Base-by-base conservation (phyloP, 225 moss, liverwort and hornwort species). In the Marchantia polymorpha region DNA sequence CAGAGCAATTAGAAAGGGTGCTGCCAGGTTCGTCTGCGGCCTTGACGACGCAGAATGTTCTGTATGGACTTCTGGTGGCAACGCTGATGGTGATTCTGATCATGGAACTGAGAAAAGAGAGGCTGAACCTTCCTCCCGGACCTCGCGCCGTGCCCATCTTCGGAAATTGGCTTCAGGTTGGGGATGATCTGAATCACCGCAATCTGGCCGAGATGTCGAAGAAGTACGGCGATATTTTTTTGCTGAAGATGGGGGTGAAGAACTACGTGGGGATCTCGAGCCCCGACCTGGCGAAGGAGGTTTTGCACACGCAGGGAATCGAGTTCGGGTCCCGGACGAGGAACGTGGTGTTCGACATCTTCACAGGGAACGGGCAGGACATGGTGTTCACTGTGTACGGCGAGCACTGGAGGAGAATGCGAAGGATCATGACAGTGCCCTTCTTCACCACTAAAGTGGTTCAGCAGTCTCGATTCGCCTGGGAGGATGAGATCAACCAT, bases 161-260 rank as follows among this genome's bases (percentile, higher is more conserved):
- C 5, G 88, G 88, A 64, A 88, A 82, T 79, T 92, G 91, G 91
- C 71, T 89, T 47, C 89, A 91, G 86, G 88, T 91, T 4, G 90
- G 90, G 64, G 85, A 91, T 31, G 91, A 91, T 75, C 72, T 92
- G 72, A 92, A 92, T 80, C 88, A 90, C 61, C 72, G 83, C 12
- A 92, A 89, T 70, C 58, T 92, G 64, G 80, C 90, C 2, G 88
- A 86, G 3, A 65, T 87, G 84, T 52, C 89, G 7, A 80, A 87
- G 64, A 83, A 64, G 20, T 89, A 90, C 81, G 88, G 88, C 10
- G 86, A 89, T 29, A 53, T 89, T 1, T 84, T 73, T 55, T 10
- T 86, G 59, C 14, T 89, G 64, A 82, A 53, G 49, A 89, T 88
- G 86, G 88, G 86, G 2, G 81, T 82, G 53, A 72, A 80, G 16